A percentile compares a stretch with the other conserved stretches of the same genome.
phyloP scores from a whole-genome alignment of 2,329 filamentous ascomycete species.

The Harringtonia aguacate region DNA sequence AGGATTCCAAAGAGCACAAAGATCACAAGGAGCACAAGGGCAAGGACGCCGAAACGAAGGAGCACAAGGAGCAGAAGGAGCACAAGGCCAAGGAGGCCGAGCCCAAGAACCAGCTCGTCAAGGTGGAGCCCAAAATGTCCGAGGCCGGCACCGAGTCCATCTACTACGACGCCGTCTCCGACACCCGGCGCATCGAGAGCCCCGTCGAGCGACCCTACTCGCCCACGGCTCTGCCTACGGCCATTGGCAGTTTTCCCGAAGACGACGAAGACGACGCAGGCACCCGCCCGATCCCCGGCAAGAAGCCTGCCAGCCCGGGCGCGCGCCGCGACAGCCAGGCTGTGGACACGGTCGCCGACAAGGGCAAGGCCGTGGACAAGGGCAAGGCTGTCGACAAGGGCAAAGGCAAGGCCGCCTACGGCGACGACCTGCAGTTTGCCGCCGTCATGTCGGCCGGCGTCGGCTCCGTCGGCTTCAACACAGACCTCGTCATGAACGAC shows the following conservation, averaged over 20 bases:
- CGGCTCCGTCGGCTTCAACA: conserved; percentile 59
- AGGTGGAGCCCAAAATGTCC: conserved; percentile 17
- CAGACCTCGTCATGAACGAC: conserved; percentile 59
- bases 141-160: neutral
- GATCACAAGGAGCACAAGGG: neutral
- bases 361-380: neutral
- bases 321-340: no score
- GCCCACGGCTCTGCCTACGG: neutral
- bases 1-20: neutral
- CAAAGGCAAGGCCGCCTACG: conserved; percentile 13
- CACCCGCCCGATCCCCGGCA: neutral
- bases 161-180: neutral
- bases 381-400: neutral
- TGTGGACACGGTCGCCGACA: no score
- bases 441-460: conserved; percentile 59
- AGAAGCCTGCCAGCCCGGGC: neutral
- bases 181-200: conserved; percentile 1
- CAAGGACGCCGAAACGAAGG: neutral
- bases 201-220: neutral
- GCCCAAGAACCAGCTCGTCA: conserved; percentile 8
- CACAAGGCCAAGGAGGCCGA: conserved; percentile 4
- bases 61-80: neutral
- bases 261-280: conserved; percentile 5
- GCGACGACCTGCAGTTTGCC: conserved; percentile 57
- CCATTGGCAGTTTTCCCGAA: neutral